Conservation (phyloP, 352 stramenopile genomes). For the Phytopythium cucurbitacearum region DNA sequence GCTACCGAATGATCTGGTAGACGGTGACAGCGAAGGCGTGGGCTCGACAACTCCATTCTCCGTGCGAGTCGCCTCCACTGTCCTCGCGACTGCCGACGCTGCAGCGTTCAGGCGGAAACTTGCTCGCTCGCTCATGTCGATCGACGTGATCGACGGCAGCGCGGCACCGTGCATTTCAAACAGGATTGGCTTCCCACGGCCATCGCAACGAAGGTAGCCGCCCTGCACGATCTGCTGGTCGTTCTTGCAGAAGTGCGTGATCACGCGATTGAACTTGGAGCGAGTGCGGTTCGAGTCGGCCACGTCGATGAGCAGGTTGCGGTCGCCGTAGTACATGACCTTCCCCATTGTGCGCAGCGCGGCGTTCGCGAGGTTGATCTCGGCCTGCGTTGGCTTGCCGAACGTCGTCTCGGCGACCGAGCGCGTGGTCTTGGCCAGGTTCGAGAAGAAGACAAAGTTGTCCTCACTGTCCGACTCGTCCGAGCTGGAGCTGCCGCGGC, state of each 20-base stretch:
- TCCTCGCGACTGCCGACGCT: background rate
- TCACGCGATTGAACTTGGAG: constrained; percentile 82
- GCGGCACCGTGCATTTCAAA: constrained; percentile 69
- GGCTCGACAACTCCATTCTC: background rate
- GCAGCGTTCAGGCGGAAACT: constrained; percentile 3
- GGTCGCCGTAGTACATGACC: constrained; percentile 78
- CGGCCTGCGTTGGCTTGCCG: constrained; percentile 47
- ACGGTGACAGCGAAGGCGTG: constrained; percentile 9
- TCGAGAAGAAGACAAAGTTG: constrained; percentile 63
- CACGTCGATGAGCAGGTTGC: constrained; percentile 76
- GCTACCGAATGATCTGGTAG: constrained; percentile 9
- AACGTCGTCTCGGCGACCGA: constrained; percentile 69
- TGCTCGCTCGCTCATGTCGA: constrained; percentile 34
- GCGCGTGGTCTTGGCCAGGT: constrained; percentile 54
- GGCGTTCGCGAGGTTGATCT: constrained; percentile 41
- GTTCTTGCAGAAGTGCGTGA: constrained; percentile 77
- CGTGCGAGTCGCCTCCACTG: too few relatives aligned
- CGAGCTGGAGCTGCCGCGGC: constrained; percentile 30
- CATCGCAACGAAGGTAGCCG: constrained; percentile 71
- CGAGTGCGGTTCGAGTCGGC: constrained; percentile 75
- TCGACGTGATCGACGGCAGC: constrained; percentile 41
- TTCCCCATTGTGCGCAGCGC: constrained; percentile 55
- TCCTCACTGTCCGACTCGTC: constrained; percentile 57
- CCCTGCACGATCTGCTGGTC: constrained; percentile 52
- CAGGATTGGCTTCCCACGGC: constrained; percentile 61